phyloP scores from a whole-genome alignment of 208 protist species.

The Leishmania martiniquensis region DNA sequence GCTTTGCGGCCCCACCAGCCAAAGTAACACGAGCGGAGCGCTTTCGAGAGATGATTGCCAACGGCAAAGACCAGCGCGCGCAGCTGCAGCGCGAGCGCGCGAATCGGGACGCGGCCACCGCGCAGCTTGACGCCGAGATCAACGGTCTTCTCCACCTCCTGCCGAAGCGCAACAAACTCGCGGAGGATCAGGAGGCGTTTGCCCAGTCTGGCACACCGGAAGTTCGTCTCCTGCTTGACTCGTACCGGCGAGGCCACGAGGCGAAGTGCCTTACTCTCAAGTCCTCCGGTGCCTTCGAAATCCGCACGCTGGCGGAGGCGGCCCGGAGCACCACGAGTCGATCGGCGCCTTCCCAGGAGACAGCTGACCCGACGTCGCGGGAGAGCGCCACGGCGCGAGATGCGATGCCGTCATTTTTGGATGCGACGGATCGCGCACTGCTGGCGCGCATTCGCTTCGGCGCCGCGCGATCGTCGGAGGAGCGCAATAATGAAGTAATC shows the following conservation, averaged over 20 bases:
- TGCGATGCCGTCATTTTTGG: slow-evolving; percentile 21
- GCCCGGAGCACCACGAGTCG: not conserved
- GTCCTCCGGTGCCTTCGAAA: slow-evolving; percentile 43
- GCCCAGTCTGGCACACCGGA: slow-evolving; percentile 53
- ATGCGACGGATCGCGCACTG: slow-evolving; percentile 27
- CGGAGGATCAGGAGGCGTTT: slow-evolving; percentile 72
- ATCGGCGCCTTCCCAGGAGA: not conserved
- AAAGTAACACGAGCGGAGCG: slow-evolving; percentile 62
- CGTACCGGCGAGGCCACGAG: slow-evolving; percentile 44
- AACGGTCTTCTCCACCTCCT: slow-evolving; percentile 71
- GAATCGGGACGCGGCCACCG: slow-evolving; percentile 58
- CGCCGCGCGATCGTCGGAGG: slow-evolving; percentile 11
- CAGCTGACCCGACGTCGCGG: slow-evolving; percentile 2
- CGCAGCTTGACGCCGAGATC: slow-evolving; percentile 71
- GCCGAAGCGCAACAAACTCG: slow-evolving; percentile 54
- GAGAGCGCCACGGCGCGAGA: not conserved
- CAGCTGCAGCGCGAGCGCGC: slow-evolving; percentile 71
- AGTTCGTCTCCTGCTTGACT: slow-evolving; percentile 57
- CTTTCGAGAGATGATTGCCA: slow-evolving; percentile 71
- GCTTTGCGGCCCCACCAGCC: slow-evolving; percentile 18
- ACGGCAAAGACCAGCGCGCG: slow-evolving; percentile 61
- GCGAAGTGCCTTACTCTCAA: slow-evolving; percentile 57
- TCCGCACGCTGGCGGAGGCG: slow-evolving; percentile 23
- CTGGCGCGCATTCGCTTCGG: slow-evolving; percentile 32
- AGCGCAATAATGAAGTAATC: not conserved